Evolutionary conservation across 352 stramenopile species (phyloP), one percentile per base, ranked within the genome.

Genomic region (Phytophthora nicotianae): DNA sequence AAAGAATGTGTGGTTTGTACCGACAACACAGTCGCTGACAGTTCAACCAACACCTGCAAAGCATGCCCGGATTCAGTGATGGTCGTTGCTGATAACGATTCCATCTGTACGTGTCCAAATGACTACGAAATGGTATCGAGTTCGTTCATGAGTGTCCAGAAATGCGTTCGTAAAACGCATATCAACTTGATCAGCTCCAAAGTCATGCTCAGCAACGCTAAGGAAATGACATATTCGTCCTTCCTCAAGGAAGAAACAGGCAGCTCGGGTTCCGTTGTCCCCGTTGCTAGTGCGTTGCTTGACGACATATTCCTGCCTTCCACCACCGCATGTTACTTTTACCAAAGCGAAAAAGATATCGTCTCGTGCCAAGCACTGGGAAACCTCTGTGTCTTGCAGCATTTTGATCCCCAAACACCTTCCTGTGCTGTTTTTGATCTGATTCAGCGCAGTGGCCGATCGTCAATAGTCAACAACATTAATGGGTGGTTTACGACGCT

Each of bases 361-460:
- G 56, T 41, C 27, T 89, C 85, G 49, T 98, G 94, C 52, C 92
- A 98, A 64, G 72, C 77, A 5, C 79, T 98, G 5, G 88, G 85
- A 10, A 98, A 98, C 61, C 59, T 98, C 13, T 98, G 96, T 51
- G 92, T 97, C 7, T 62, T 98, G n/a, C 86, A 95, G 56, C 84
- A 97, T 61, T 97, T 98, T 57, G 69, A 85, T 21, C 60, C 81
- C 19, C 62, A 66, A 1, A 58, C 75, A 5, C 45, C 77, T 6
- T 79, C 90, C 0, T 98, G 95, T 50, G 70, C 71, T 19, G 58
- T 97, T 6, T 79, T 97, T 41, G 58, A 88, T 7, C 63, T 84
- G 4, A 89, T 98, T 55, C 79, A 90, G 59, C 75, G 72, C 32
- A 85, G 67, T 24, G 76, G 78, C 1, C 74, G 77, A 29, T 69